phyloP scores from a whole-genome alignment of 345 rosid genomes.

The Corymbia maculata region DNA sequence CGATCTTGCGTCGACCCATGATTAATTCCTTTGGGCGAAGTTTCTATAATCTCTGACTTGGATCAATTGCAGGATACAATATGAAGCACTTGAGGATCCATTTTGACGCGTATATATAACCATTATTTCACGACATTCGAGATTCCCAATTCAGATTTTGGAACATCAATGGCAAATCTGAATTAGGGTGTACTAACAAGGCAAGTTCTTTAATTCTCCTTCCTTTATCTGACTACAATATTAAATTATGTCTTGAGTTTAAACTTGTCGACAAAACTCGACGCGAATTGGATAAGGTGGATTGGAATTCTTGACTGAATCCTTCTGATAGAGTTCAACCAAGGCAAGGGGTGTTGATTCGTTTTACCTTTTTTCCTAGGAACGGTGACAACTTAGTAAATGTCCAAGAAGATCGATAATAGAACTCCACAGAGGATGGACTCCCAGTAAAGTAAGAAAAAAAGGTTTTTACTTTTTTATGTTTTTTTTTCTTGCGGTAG shows the following conservation, averaged over 20 bases:
- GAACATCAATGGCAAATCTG: not conserved
- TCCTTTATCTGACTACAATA: not conserved
- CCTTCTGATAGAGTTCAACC: not conserved
- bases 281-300: not conserved
- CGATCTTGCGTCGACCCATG: constrained; percentile 62
- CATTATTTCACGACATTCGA: not conserved
- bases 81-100: not conserved
- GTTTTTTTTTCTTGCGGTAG: not conserved
- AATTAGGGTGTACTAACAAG: not conserved
- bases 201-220: not conserved
- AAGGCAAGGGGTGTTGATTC: not conserved
- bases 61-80: not conserved
- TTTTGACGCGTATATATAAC: not conserved
- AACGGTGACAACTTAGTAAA: not conserved
- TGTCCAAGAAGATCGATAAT: not conserved
- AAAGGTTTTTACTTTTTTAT: too few relatives aligned
- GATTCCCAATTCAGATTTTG: not conserved
- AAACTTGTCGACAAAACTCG: not conserved
- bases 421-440: not conserved
- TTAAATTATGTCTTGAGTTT: too few relatives aligned
- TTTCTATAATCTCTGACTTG: not conserved
- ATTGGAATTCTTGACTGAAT: not conserved
- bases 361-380: not conserved
- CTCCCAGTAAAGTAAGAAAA: not conserved
- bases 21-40: not conserved